Base-by-base conservation (phyloP, 75 land plant species). In the Cunninghamia lanceolata region DNA sequence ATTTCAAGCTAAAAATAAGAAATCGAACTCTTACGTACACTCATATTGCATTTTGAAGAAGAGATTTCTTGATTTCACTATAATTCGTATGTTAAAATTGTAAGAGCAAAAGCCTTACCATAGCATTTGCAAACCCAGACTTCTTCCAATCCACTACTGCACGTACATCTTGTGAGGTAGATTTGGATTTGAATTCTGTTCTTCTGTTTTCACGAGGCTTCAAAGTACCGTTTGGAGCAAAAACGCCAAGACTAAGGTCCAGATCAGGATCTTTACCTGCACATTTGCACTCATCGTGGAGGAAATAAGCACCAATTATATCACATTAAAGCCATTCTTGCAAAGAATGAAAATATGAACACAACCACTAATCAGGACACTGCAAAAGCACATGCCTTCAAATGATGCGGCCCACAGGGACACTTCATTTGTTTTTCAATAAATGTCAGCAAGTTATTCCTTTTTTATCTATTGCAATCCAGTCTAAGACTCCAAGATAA, bases 71-170 rank as follows among this genome's bases (percentile, higher is more conserved):
- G 34, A 28, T 30, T 70, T 70, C 34, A 30, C 74, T 70, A 70
- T 0, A n/a, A 70, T 4, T 30, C 10, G 3, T 70, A 35, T 30
- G 34, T 1, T 70, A 2, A 25, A 70, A 30, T 70, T 4, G 74
- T 2, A 30, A 30, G n/a, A 70, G 74, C 1, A 34, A 73, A 32
- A 34, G 0, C 13, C 75, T 80, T 80, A 80, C 82, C 82, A 7
- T 80, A 25, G 47, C 45, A 80, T 80, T 80, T 45, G 45, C 30
- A 42, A 40, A 9, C 14, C 47, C 47, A 80, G 50, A 5, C 45
- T 80, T 80, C 47, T 45, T 80, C 82, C 82, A 45, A 43, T 80
- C 82, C 14, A 30, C 25, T 45, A 40, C 82, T 80, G n/a, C 30
- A 11, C 43, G 40, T 42, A 45, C n/a, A 45, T 80, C 46, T 45